Base-by-base conservation (phyloP, 2,329 filamentous ascomycete genomes). In the Chrysoporthe cubensis region DNA sequence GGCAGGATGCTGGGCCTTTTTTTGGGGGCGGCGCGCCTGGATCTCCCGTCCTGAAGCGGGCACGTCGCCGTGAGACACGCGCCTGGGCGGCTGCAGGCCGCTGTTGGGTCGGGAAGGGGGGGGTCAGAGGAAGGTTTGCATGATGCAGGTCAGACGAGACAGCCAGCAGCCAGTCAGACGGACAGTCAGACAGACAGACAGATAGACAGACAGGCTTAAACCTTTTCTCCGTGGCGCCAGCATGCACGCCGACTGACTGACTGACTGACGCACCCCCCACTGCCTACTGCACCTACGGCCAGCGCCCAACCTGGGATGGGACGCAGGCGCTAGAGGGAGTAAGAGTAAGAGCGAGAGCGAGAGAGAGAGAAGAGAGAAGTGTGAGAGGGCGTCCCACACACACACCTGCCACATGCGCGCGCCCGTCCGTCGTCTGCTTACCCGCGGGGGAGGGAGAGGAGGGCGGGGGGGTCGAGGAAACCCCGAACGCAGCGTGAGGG, bases 401-500 rank as follows among this genome's bases (percentile, higher is more conserved):
- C 32, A 13, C 6, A 18, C 32, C 16, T 40, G 32, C 34, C 34
- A 57, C 54, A 40, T 57, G 14, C 18, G 16, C 9, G 54, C 16
- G 48, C 21, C 48, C 26, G 11, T 32, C 16, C 21, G 21, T 26
- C 18, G 52, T 21, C 5, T 40, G 34, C 54, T 40, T 40, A 40
- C 54, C 16, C 16, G 34, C 2, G 62, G 61, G 65, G 68, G 65
- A 58, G 46, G 26, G 26, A 26, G 26, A 26, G 26, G 26, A 26
- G 26, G 37, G 34, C 2, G 62, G 61, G 67, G 68, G 65, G 54
- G 48, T 64, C 62, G 50, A 63, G 54, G 60, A 70, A 44, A 32
- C 68, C 68, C 68, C 42, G 62, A 70, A 65, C 54, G 65, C 58
- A 61, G 43, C 54, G 68, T 65, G 66, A 61, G 62, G 54, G 54